Conservation (phyloP, 1,284 basidiomycete genomes). For the Moesziomyces sp. region DNA sequence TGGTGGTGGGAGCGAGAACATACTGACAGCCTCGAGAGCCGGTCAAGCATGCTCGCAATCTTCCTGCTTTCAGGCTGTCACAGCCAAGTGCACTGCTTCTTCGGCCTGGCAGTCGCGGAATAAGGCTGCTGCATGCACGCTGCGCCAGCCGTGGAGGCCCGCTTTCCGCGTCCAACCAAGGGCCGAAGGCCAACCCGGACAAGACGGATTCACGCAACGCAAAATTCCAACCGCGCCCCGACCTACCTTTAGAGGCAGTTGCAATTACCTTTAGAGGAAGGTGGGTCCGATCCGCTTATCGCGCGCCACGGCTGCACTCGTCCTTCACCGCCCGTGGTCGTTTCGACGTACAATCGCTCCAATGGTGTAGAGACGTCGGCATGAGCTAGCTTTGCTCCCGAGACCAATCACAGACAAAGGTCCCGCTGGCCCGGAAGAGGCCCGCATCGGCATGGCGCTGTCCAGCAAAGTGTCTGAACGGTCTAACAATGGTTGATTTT, state of each 20-base stretch:
- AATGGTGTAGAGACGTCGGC: not conserved
- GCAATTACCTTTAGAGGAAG: conserved; percentile 52
- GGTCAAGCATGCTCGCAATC: no score
- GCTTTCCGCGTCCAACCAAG: conserved; percentile 11
- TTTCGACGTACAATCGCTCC: not conserved
- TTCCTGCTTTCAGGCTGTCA: no score
- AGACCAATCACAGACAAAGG: no score
- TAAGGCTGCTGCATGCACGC: conserved; percentile 11
- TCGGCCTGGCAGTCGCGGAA: not conserved
- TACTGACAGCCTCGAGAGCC: no score
- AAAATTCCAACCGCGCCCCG: not conserved
- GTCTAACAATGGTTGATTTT: not conserved
- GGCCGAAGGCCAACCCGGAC: conserved; percentile 14
- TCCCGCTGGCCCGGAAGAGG: no score
- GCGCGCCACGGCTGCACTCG: not conserved
- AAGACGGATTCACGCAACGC: conserved; percentile 9
- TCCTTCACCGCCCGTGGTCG: not conserved
- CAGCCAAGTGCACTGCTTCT: no score
- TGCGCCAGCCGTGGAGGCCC: conserved; percentile 17
- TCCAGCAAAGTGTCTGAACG: not conserved
- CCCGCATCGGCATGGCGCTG: no score
- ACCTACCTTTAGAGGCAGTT: conserved; percentile 44
- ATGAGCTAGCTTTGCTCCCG: no score
- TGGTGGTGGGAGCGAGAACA: conserved; percentile 10
- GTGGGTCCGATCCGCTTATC: conserved; percentile 29